Percentiles rank a stretch among this genome's conserved stretches.
These are phyloP conservation scores for Chlamydomonas sp. DNA, from an alignment of 139 green algal genomes.

Conservation along the genomic window DNA sequence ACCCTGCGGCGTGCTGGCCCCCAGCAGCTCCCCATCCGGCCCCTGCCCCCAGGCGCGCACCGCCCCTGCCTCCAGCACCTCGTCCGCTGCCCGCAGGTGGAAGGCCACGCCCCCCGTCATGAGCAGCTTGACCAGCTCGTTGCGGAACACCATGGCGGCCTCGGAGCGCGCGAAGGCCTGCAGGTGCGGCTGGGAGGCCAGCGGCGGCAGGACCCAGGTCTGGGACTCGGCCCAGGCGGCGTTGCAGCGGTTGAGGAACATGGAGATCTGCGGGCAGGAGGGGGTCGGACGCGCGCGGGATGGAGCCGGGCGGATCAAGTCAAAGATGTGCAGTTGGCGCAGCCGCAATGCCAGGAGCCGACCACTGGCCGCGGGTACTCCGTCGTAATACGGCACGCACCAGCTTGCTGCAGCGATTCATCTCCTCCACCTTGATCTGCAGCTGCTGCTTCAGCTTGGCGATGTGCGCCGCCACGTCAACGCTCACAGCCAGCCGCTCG, in stretches of 20 bases:
- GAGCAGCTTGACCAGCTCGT: constrained; percentile 8
- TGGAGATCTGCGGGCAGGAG: not conserved
- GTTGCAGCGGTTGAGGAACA: constrained; percentile 46
- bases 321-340: not conserved
- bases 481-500: too few relatives aligned
- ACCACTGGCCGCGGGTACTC: not conserved
- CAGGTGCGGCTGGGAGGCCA: constrained; percentile 22
- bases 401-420: not conserved
- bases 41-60: not conserved
- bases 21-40: too few relatives aligned
- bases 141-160: not conserved
- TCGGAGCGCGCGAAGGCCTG: not conserved
- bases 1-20: too few relatives aligned
- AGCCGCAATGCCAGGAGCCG: not conserved
- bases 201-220: constrained; percentile 3
- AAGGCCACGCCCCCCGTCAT: not conserved
- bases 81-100: constrained; percentile 21
- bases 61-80: not conserved
- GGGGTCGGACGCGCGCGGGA: too few relatives aligned
- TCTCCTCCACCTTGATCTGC: not conserved
- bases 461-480: too few relatives aligned
- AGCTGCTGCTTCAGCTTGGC: too few relatives aligned
- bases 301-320: too few relatives aligned
- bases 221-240: constrained; percentile 40
- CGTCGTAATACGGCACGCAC: not conserved